Evolutionary conservation across 345 rosid species (phyloP), one percentile per base, ranked within the genome.

Genomic region (Salix koriyanagi): DNA sequence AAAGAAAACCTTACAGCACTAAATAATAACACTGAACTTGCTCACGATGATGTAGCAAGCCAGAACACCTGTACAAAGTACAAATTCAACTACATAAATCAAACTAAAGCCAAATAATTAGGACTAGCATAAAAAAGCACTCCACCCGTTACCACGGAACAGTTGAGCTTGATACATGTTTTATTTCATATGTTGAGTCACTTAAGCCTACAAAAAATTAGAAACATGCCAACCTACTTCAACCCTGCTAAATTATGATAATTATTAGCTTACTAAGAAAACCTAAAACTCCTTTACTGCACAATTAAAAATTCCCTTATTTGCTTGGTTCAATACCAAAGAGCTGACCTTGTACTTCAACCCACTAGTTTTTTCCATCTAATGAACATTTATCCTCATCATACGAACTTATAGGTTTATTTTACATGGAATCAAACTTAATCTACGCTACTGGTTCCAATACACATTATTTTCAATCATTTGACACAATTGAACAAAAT

Each of bases 1-100:
- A 79, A 78, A 74, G 72, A 68, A 79, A 82, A 78, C 71, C 71
- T 75, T 37, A 80, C 7, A n/a, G 65, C 75, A 71, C 82, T 76
- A 75, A 66, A 77, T 65, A 70, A 72, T 12, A 60, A 65, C 66
- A 64, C 69, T 60, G 69, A 41, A 65, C 56, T 61, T 72, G 46
- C 71, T 75, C 71, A 73, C 21, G 60, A 73, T 62, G 76, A 66
- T 69, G 80, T 56, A 50, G 41, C 74, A 58, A 39, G 62, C 44
- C 13, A 62, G 34, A 36, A 26, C 44, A 70, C 85, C 87, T 85
- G 81, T 28, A 66, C 19, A 69, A 77, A 26, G 25, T 67, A 46
- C 61, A 11, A 72, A 26, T 41, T 16, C 4, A 56, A 69, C 66
- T 28, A 25, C 28, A 67, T 65, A 42, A 18, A 18, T 15, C 30